Evolutionary conservation across 2,329 filamentous ascomycete genomes (phyloP), one percentile per base, ranked within the genome.

Genomic region (Neopestalotiopsis sp.): DNA sequence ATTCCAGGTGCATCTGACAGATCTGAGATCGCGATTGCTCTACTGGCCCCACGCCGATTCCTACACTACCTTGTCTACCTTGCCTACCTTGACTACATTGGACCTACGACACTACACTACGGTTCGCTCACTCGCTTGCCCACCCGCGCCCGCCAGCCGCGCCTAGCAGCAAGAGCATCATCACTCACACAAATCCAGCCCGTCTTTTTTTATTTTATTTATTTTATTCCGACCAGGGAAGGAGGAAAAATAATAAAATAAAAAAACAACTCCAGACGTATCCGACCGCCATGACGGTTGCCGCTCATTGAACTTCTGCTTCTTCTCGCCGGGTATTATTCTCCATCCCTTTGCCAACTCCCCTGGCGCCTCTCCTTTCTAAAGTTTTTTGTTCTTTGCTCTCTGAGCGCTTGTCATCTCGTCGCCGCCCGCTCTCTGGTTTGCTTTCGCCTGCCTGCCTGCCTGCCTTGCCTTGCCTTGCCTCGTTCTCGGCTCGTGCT

Each of bases 21-120:
- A 62, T 40, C 45, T 52, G 4, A 20, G 59, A 62, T 62, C 59
- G 59, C 59, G 59, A 62, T 62, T 62, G 59, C 59, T 62, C 59
- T 34, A 42, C 20, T 62, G 30, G 59, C 59, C 59, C 59, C 59
- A 34, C 59, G 59, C 32, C 59, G 32, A 30, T 20, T 62, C 13
- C 59, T 20, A 34, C 59, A 34, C 34, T 34, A 62, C 45, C 45
- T 9, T 10, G 24, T 28, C 24, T 28, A 28, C 24, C 24, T 28
- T 28, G 24, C 24, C 24, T 28, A 28, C 24, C 24, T 28, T 28
- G 24, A 28, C 24, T 28, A 28, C 24, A 28, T 28, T 28, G 24
- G 24, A 28, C 24, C 24, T 28, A 28, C 9, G 45, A 20, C 45
- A 52, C 45, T 52, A 10, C 45, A 28, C 24, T 28, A 28, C n/a